phyloP scores from a whole-genome alignment of 2,329 filamentous ascomycete genomes.

The Exserohilum rostratum region DNA sequence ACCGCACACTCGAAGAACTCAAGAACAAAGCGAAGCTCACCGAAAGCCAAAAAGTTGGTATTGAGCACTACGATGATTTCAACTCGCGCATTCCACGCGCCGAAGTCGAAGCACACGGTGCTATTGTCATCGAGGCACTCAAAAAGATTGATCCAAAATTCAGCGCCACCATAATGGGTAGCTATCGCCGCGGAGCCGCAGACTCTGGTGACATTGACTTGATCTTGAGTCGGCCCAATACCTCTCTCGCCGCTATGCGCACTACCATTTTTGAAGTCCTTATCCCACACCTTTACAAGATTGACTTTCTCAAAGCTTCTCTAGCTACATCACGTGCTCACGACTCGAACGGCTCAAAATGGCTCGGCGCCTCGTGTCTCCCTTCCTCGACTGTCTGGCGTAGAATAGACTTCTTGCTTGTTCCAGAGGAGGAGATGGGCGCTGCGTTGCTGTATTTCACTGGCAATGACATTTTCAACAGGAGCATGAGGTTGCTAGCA shows the following conservation, averaged over 20 bases:
- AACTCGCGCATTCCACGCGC: slow-evolving; percentile 75
- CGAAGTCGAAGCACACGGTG: slow-evolving; percentile 75
- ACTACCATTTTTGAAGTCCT: slow-evolving; percentile 68
- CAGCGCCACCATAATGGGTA: slow-evolving; percentile 78
- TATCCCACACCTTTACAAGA: slow-evolving; percentile 64
- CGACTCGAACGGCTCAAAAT: slow-evolving; percentile 70
- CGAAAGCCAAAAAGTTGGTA: slow-evolving; percentile 72
- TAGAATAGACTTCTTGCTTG: slow-evolving; percentile 82
- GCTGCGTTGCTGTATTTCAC: slow-evolving; percentile 94
- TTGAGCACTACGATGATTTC: slow-evolving; percentile 82
- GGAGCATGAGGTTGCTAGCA: slow-evolving; percentile 80
- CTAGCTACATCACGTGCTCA: slow-evolving; percentile 65
- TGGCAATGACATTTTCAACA: slow-evolving; percentile 92
- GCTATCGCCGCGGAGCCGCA: slow-evolving; percentile 78
- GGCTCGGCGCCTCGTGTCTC: slow-evolving; percentile 83
- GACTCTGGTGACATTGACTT: slow-evolving; percentile 84
- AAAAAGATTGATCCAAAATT: slow-evolving; percentile 66
- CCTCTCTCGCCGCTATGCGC: slow-evolving; percentile 61
- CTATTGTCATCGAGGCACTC: slow-evolving; percentile 66
- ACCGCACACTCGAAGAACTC: slow-evolving; percentile 76
- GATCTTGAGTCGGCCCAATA: slow-evolving; percentile 74
- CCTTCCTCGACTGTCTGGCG: slow-evolving; percentile 69
- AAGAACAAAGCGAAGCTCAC: slow-evolving; percentile 66
- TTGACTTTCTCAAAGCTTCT: slow-evolving; percentile 71
- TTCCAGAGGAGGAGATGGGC: slow-evolving; percentile 78